Conservation (phyloP, 768 basidiomycete genomes). For the Leccinellum rugosiceps region DNA sequence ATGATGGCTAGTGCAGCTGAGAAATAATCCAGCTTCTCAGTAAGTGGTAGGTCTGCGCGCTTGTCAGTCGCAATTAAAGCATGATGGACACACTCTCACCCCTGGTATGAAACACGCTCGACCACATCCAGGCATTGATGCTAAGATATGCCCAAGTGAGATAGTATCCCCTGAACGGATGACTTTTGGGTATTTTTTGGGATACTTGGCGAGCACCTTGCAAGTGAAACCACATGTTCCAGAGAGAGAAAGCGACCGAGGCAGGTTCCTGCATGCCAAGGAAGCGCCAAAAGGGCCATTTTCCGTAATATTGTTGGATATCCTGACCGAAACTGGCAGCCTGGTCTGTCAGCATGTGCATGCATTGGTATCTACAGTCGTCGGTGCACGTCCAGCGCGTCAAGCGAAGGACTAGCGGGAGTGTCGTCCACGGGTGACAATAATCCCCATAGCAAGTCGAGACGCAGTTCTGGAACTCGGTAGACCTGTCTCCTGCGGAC, state of each 20-base stretch:
- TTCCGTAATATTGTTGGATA: conserved; percentile 86
- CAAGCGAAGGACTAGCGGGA: conserved; percentile 56
- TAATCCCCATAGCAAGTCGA: conserved; percentile 28
- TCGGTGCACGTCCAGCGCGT: conserved; percentile 87
- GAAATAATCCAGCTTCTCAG: conserved; percentile 94
- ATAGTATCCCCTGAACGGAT: conserved; percentile 74
- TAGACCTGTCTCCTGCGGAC: conserved; percentile 35
- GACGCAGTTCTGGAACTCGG: conserved; percentile 37
- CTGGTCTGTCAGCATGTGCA: conserved; percentile 69
- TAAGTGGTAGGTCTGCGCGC: conserved; percentile 66
- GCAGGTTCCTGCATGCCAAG: conserved; percentile 94
- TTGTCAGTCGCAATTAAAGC: conserved; percentile 5
- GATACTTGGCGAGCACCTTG: conserved; percentile 53
- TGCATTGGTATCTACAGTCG: conserved; percentile 88
- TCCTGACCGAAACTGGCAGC: conserved; percentile 40
- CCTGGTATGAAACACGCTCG: conserved; percentile 87
- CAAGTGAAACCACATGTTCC: conserved; percentile 76
- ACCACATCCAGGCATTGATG: conserved; percentile 93
- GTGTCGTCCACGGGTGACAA: conserved; percentile 21
- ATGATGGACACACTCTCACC: conserved; percentile 44
- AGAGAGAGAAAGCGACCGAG: conserved; percentile 84
- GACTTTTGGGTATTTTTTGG: conserved; percentile 44
- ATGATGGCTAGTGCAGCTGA: conserved; percentile 85
- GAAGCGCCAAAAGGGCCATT: conserved; percentile 94
- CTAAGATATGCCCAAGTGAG: conserved; percentile 63